Base-by-base conservation (phyloP, 2,329 filamentous ascomycete genomes). In the Chrysosporium queenslandicum region DNA sequence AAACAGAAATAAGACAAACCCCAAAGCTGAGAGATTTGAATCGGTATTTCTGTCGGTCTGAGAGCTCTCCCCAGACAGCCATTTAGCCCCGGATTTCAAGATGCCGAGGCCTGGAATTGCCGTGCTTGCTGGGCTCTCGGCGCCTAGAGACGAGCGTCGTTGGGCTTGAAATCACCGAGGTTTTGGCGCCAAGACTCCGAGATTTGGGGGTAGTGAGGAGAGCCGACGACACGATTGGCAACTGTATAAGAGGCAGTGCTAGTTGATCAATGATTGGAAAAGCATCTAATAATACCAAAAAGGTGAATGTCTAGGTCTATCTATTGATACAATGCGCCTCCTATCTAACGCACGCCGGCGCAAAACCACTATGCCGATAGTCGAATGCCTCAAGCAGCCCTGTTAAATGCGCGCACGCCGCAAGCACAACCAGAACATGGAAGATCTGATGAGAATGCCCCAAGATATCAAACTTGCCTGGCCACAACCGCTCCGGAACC, bases 371-470 rank as follows among this genome's bases (percentile, higher is more conserved):
- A 68, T 95, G 89, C 63, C 87, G 82, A 64, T 86, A 84, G 68
- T 95, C 87, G 70, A 96, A 95, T 3, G 90, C 90, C 68, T 81
- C 85, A 27, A 86, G 66, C 70, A 97, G 77, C 46, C 87, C 90
- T 49, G 82, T 82, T 55, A 97, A 73, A 73, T 98, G 92, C 21
- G 85, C 79, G 1, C 79, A 77, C 0, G 88, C 91, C 0, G 92
- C 92, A 55, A 89, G 68, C 14, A 97, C 74, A 25, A 98, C 90
- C 58, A 92, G 77, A 36, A 94, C 74, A 71, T 98, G 92, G 68
- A 98, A 98, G 58, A 98, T 85, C 71, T 98, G 92, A 69, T 98
- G 92, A 18, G 88, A 95, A 65, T 83, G 89, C 34, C 92, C 91
- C 79, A 86, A 86, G 48, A 96, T 86, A 69, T 98, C 92, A 63